Percentiles rank a stretch among this genome's conserved stretches.
Evolutionary conservation across 2,329 filamentous ascomycete species (phyloP).

Genomic region (Thielaviopsis punctulata): DNA sequence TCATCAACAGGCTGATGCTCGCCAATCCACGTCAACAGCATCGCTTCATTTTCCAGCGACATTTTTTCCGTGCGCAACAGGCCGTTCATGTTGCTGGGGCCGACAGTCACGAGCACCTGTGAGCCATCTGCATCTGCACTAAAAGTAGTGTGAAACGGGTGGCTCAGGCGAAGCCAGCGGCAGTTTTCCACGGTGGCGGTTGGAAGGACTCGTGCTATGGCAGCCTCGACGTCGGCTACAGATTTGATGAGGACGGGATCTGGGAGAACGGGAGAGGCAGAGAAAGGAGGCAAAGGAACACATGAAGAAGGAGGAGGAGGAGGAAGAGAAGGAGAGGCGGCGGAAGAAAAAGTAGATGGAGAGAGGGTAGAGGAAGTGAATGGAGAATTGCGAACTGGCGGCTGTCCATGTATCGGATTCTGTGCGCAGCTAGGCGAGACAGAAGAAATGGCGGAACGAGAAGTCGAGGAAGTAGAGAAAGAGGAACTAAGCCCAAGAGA

Average conservation of each 20-base stretch:
- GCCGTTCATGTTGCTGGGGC: constrained; percentile 9
- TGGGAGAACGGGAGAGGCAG: not conserved
- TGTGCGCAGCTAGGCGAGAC: constrained; percentile 5
- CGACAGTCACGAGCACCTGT: constrained; percentile 9
- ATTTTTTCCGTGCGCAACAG: constrained; percentile 6
- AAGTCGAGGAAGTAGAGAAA: not conserved
- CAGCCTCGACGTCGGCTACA: constrained; percentile 16
- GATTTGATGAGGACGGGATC: constrained; percentile 10
- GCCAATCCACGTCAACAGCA: constrained; percentile 9
- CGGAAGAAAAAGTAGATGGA: not conserved
- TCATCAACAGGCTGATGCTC: not conserved
- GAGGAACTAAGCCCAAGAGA: not conserved
- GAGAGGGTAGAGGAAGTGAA: not conserved
- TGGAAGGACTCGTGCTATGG: constrained; percentile 21
- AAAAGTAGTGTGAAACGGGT: constrained; percentile 10
- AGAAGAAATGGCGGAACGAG: not conserved
- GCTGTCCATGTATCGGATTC: not conserved
- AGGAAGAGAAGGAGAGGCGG: no score
- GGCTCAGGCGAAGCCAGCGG: constrained; percentile 10
- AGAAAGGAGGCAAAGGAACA: not conserved
- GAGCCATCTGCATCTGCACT: constrained; percentile 6
- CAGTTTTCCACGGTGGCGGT: constrained; percentile 18
- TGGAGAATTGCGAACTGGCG: no score
- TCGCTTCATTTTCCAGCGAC: constrained; percentile 10
- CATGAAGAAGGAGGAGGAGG: not conserved